Evolutionary conservation across 78 protist genomes (phyloP).

Genomic region (Chrysochromulina tobinii): DNA sequence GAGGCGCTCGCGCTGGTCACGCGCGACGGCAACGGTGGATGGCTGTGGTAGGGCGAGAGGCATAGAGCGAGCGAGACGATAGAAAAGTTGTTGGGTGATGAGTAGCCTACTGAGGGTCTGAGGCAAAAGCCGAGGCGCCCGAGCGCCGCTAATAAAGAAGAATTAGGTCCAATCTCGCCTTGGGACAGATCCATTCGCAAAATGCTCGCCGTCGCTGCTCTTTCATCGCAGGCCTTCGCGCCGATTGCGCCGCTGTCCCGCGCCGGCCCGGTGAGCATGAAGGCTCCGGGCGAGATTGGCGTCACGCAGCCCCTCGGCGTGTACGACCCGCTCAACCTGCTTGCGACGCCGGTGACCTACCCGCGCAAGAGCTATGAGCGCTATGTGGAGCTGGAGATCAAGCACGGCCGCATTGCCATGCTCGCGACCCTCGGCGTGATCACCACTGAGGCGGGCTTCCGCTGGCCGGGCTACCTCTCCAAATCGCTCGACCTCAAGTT

Average conservation of each 20-base stretch:
- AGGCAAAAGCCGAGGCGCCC: too few relatives aligned
- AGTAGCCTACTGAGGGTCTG: too few relatives aligned
- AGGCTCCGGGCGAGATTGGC: conserved; percentile 7
- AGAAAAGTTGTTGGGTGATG: too few relatives aligned
- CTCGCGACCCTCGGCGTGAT: neutral
- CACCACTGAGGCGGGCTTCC: conserved; percentile 26
- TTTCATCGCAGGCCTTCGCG: neutral
- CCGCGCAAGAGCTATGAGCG: neutral
- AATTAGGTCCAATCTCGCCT: too few relatives aligned
- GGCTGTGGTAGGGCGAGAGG: too few relatives aligned
- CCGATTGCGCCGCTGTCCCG: neutral
- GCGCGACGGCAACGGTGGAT: too few relatives aligned
- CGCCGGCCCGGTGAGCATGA: neutral
- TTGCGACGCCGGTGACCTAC: neutral
- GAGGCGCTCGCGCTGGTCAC: too few relatives aligned
- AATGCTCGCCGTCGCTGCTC: too few relatives aligned
- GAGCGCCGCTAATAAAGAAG: too few relatives aligned
- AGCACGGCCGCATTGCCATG: conserved; percentile 33
- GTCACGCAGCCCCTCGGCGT: conserved; percentile 9
- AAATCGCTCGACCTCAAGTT: conserved; percentile 24
- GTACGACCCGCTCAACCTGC: neutral
- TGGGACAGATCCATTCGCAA: too few relatives aligned
- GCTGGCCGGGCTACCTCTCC: conserved; percentile 20
- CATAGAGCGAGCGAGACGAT: too few relatives aligned
- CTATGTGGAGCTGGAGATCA: conserved; percentile 35